Percentiles rank a stretch among this genome's conserved stretches.
Evolutionary conservation across 2,329 filamentous ascomycete genomes (phyloP).

Genomic region (Neocucurbitaria cava): DNA sequence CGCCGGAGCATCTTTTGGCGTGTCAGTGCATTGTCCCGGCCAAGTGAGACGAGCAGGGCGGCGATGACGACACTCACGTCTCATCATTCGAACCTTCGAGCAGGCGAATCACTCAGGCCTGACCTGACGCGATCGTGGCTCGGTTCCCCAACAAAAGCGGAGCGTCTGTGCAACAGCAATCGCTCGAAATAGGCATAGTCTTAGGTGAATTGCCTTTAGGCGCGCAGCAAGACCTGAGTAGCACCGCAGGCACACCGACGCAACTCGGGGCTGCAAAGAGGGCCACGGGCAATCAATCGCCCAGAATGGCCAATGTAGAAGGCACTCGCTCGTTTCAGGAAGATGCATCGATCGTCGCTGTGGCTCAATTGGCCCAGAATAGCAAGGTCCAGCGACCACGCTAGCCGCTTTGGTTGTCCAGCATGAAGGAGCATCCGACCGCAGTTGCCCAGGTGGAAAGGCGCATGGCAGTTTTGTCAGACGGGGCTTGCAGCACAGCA

Average conservation of each 20-base stretch:
- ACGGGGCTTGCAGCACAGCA: constrained; percentile 10
- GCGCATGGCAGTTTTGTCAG: constrained; percentile 1
- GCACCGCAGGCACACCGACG: not conserved
- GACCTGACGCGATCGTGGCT: constrained; percentile 1
- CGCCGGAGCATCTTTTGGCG: not conserved
- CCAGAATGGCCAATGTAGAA: not conserved
- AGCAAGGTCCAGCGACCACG: not conserved
- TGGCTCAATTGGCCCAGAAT: constrained; percentile 1
- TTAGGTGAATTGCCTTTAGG: not conserved
- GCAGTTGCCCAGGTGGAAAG: not conserved
- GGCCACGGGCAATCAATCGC: not conserved
- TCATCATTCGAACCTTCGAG: constrained; percentile 4
- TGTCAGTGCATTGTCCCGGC: not conserved
- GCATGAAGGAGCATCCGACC: constrained; percentile 6
- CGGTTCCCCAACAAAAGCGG: constrained; percentile 3
- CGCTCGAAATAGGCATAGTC: not conserved
- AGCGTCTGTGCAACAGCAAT: not conserved
- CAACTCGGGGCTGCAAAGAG: not conserved
- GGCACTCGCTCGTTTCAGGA: constrained; percentile 17
- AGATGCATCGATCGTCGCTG: constrained; percentile 10
- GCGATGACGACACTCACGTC: constrained; percentile 21
- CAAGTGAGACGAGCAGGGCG: constrained; percentile 1
- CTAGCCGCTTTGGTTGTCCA: not conserved
- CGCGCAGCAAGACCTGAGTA: not conserved
- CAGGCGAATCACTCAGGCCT: not conserved